These are phyloP conservation scores for Lentinula sp. DNA, from an alignment of 768 basidiomycete species.

Conservation along the genomic window DNA sequence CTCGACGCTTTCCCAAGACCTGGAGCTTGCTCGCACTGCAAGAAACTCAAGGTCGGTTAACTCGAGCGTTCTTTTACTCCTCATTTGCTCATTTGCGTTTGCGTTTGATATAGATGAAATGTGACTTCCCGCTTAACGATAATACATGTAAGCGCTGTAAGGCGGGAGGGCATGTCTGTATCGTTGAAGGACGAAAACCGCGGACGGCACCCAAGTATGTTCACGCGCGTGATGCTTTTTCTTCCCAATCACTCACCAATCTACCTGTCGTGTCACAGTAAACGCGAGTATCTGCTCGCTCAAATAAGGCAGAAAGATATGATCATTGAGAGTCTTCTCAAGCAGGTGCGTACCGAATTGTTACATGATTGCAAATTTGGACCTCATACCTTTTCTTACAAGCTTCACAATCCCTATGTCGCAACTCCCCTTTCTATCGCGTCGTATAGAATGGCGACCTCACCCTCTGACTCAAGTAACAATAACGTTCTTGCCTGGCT, in stretches of 20 bases:
- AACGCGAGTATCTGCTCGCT: slow-evolving; percentile 80
- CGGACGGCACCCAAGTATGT: slow-evolving; percentile 77
- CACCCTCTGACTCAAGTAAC: slow-evolving; percentile 67
- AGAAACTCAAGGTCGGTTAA: slow-evolving; percentile 71
- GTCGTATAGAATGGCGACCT: slow-evolving; percentile 73
- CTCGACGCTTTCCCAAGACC: slow-evolving; percentile 35
- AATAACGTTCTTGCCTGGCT: slow-evolving; percentile 70
- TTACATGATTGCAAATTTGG: not conserved
- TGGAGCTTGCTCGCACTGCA: slow-evolving; percentile 83
- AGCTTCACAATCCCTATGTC: slow-evolving; percentile 77
- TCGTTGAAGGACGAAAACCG: slow-evolving; percentile 80
- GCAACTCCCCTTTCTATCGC: slow-evolving; percentile 77
- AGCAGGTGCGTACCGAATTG: slow-evolving; percentile 47
- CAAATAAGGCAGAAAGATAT: slow-evolving; percentile 85
- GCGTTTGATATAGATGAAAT: slow-evolving; percentile 62
- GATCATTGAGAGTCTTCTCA: slow-evolving; percentile 79
- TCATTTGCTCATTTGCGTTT: not conserved
- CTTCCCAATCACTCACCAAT: not conserved
- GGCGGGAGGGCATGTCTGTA: slow-evolving; percentile 65
- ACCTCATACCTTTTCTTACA: slow-evolving; percentile 4
- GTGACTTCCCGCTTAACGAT: slow-evolving; percentile 67
- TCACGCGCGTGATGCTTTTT: slow-evolving; percentile 3
- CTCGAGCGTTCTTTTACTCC: slow-evolving; percentile 8
- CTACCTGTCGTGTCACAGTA: slow-evolving; percentile 35
- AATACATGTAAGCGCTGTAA: slow-evolving; percentile 79